Conservation (phyloP, 441 rosid genomes). For the Breynia disticha region DNA sequence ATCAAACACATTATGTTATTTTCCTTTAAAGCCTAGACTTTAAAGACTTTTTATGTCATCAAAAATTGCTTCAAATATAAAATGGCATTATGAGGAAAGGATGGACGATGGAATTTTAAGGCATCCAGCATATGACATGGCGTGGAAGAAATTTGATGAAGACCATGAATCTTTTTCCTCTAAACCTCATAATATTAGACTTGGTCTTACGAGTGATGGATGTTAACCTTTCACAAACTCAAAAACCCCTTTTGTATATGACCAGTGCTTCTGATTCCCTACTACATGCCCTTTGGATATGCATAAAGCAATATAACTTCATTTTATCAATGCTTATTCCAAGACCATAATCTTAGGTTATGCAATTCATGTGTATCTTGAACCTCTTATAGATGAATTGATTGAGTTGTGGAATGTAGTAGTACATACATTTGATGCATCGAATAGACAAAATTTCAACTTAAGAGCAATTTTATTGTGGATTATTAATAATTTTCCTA, state of each 20-base stretch:
- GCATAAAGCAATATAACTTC: background rate
- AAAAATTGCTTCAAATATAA: background rate
- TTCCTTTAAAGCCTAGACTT: conserved; percentile 10
- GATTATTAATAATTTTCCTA: conserved; percentile 8
- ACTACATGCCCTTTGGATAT: conserved; percentile 6
- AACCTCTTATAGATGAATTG: background rate
- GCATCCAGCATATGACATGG: background rate
- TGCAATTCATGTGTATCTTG: conserved; percentile 1
- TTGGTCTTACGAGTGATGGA: conserved; percentile 5
- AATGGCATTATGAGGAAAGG: background rate
- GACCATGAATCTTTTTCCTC: background rate
- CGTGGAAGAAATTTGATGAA: conserved; percentile 9
- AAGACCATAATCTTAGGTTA: background rate
- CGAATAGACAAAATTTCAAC: background rate
- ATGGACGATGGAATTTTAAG: background rate
- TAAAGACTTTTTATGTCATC: background rate
- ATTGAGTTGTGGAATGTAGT: background rate
- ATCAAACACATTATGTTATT: conserved; percentile 7
- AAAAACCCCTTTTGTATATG: background rate
- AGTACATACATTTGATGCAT: background rate
- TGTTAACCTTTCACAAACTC: conserved; percentile 1
- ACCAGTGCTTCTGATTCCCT: background rate
- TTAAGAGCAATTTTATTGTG: background rate
- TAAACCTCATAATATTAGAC: conserved; percentile 7
- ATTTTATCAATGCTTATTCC: background rate